Evolutionary conservation across 306 rosid species (phyloP).

Genomic region (Castanopsis chinensis): DNA sequence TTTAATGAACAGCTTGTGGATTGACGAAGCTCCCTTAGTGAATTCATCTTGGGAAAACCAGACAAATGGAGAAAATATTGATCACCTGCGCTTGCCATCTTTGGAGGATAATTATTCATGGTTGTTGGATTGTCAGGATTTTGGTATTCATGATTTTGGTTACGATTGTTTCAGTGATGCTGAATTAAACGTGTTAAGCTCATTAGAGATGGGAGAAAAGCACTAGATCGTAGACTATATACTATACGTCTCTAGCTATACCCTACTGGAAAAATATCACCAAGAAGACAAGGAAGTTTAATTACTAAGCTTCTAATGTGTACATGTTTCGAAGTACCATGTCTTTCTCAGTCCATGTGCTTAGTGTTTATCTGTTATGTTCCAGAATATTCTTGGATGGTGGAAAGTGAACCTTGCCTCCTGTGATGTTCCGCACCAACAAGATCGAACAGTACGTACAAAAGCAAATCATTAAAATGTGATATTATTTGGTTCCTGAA

Average conservation of each 20-base stretch:
- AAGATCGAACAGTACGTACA: slow-evolving; percentile 31
- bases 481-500: slow-evolving; percentile 17
- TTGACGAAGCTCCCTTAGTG: slow-evolving; percentile 47
- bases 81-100: slow-evolving; percentile 29
- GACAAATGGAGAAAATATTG: slow-evolving; percentile 16
- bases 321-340: slow-evolving; percentile 23
- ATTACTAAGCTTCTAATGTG: slow-evolving; percentile 16
- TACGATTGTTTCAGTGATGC: slow-evolving; percentile 52
- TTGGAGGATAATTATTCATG: slow-evolving; percentile 69
- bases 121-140: slow-evolving; percentile 77
- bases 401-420: slow-evolving; percentile 28
- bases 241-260: not conserved
- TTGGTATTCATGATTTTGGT: slow-evolving; percentile 82
- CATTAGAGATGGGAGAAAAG: slow-evolving; percentile 39
- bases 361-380: slow-evolving; percentile 20
- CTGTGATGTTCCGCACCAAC: slow-evolving; percentile 44
- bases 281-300: slow-evolving; percentile 9
- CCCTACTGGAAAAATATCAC: slow-evolving; percentile 8
- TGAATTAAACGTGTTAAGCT: slow-evolving; percentile 43
- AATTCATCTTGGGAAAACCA: slow-evolving; percentile 59
- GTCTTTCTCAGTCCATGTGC: slow-evolving; percentile 6
- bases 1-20: slow-evolving; percentile 51
- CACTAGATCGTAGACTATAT: slow-evolving; percentile 15
- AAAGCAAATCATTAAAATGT: slow-evolving; percentile 24
- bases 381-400: slow-evolving; percentile 37